Evolutionary conservation across 176 grass and related monocot genomes (phyloP), one percentile per base, ranked within the genome.

Genomic region (Aegilops umbellulata): DNA sequence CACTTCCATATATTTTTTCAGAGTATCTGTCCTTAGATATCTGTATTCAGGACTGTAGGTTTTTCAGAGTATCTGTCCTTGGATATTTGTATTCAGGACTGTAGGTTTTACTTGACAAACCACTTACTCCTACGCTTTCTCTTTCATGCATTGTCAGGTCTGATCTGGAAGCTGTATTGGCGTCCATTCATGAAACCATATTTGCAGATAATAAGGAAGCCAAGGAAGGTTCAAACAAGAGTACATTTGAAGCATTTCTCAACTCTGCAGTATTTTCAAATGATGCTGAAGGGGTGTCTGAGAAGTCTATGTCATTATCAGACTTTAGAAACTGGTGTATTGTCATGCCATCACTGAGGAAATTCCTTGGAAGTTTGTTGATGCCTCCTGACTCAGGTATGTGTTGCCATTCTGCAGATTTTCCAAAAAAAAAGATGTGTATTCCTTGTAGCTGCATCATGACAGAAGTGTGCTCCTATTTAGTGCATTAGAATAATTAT

Each of bases 301-400:
- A 66, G 58, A 90, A 94, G 77, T 84, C 55, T 81, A 98, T 98
- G 91, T 94, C 88, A 69, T 46, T 91, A 77, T 77, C 82, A 78
- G 93, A 98, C 87, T 94, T 95, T 78, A 95, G 89, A 87, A 98
- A 65, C 82, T 94, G 90, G 93, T 95, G 86, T 67, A 80, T 65
- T 74, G 84, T 88, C 29, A 79, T 98, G 65, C 96, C 96, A 73
- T 92, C 93, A 66, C 74, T 84, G 79, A 94, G 86, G 70, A 95
- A 92, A 61, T 95, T 95, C 64, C 93, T 98, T 76, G 90, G 90
- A 82, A 92, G 85, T 94, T 90, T 98, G 86, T 80, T 98, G 68
- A 92, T 86, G 72, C 79, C 91, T 26, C 86, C 90, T 86, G 88
- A 90, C 91, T 88, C 86, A 94, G 96, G 96, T 98, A 17, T 82